These are phyloP conservation scores for Lecanicillium sp. DNA, from an alignment of 2,329 filamentous ascomycete species.

Conservation along the genomic window DNA sequence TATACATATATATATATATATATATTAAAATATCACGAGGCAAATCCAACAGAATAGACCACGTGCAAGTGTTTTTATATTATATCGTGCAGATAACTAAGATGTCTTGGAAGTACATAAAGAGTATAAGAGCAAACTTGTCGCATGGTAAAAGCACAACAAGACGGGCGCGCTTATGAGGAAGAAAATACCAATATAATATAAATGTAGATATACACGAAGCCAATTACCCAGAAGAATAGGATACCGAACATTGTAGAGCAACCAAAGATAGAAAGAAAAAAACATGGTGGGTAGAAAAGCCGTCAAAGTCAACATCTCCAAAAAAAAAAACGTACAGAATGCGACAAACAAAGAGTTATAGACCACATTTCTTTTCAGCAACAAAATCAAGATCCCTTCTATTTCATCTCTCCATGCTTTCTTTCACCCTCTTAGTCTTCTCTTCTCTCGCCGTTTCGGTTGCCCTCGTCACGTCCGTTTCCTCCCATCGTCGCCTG, in stretches of 20 bases:
- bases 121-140: not conserved
- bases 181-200: no score
- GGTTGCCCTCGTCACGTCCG: no score
- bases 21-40: not conserved
- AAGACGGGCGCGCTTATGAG: not conserved
- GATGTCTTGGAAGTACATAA: not conserved
- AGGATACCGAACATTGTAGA: not conserved
- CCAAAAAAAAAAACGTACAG: not conserved
- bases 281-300: not conserved
- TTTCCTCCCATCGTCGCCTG: no score
- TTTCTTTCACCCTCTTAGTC: no score
- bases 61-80: not conserved
- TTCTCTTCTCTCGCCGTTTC: no score
- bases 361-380: no score
- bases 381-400: not conserved
- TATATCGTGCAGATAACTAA: constrained; percentile 10
- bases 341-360: not conserved
- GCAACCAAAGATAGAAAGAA: not conserved
- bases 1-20: no score
- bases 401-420: no score
- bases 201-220: no score
- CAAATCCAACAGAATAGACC: not conserved
- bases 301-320: no score
- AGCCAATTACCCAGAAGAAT: constrained; percentile 10
- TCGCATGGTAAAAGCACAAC: not conserved